Percentiles rank a stretch among this genome's conserved stretches.
Evolutionary conservation across 805 yeast species (phyloP).

Genomic region (Pichia cephalocereana): DNA sequence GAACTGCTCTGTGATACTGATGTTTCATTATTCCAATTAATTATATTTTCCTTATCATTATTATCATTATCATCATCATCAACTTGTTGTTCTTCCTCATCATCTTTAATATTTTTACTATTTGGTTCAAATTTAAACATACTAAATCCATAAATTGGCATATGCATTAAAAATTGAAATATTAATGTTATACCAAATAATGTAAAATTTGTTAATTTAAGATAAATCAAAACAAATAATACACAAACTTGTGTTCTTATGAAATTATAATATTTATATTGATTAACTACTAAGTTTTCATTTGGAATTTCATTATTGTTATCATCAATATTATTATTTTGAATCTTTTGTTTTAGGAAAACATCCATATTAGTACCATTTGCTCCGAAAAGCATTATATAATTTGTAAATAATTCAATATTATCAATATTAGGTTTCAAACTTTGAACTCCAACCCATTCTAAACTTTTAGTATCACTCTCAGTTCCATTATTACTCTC

Average conservation of each 20-base stretch:
- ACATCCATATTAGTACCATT: constrained; percentile 8
- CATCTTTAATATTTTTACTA: neutral
- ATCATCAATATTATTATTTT: neutral
- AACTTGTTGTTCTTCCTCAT: neutral
- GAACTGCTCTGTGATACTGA: neutral
- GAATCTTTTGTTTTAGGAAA: neutral
- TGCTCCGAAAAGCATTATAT: constrained; percentile 10
- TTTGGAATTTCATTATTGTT: no score
- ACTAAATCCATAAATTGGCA: constrained; percentile 12
- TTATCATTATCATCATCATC: neutral
- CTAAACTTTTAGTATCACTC: neutral
- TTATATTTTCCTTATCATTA: neutral
- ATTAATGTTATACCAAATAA: constrained; percentile 12
- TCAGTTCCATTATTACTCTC: neutral
- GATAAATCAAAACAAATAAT: constrained; percentile 12
- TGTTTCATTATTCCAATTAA: neutral
- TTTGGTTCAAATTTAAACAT: constrained; percentile 2
- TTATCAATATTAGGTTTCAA: neutral
- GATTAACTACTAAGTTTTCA: neutral
- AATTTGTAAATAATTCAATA: constrained; percentile 9
- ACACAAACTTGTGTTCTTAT: constrained; percentile 12
- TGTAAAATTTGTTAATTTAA: constrained; percentile 18
- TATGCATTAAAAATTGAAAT: constrained; percentile 14
- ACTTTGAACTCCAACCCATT: neutral
- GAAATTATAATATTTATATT: constrained; percentile 9